Evolutionary conservation across 192 early-diverging fungal genomes (phyloP).

Genomic region (Kickxella alabastrina): DNA sequence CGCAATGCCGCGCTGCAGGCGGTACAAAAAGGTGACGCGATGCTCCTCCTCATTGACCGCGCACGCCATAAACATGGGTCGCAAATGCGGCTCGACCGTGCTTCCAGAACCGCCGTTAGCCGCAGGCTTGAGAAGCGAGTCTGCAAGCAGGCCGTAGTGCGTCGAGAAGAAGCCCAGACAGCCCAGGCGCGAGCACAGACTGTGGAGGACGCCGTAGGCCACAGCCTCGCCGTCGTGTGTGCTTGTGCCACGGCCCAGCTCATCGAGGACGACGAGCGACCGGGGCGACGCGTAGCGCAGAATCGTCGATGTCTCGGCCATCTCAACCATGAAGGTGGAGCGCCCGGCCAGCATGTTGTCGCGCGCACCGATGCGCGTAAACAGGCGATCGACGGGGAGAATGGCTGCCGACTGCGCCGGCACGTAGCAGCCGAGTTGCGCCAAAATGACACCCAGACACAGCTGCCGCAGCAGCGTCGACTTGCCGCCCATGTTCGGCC

Average conservation of each 20-base stretch:
- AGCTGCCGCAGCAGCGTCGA: conserved; percentile 93
- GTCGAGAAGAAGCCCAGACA: conserved; percentile 95
- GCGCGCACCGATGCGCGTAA: conserved; percentile 96
- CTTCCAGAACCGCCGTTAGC: background rate
- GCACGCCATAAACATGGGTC: conserved; percentile 86
- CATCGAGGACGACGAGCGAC: conserved; percentile 94
- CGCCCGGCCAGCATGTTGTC: conserved; percentile 94
- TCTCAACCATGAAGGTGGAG: conserved; percentile 96
- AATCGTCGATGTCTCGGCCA: conserved; percentile 90
- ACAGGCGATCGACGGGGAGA: conserved; percentile 88
- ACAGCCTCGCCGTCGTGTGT: conserved; percentile 98
- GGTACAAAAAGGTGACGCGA: conserved; percentile 95
- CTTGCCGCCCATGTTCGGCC: conserved; percentile 99
- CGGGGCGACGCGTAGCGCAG: conserved; percentile 83
- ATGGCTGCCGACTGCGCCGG: conserved; percentile 73
- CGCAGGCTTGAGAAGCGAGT: conserved; percentile 58
- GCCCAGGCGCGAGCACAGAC: conserved; percentile 72
- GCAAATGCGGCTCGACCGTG: conserved; percentile 61
- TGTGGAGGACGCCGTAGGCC: conserved; percentile 85
- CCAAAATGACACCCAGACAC: conserved; percentile 92
- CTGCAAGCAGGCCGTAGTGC: conserved; percentile 90
- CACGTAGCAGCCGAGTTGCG: conserved; percentile 92
- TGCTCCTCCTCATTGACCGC: conserved; percentile 73
- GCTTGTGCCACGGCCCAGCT: conserved; percentile 94
- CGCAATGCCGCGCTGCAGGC: conserved; percentile 77